Conservation (phyloP, 202 grass and related monocot genomes). For the Tripidium arundinaceum region DNA sequence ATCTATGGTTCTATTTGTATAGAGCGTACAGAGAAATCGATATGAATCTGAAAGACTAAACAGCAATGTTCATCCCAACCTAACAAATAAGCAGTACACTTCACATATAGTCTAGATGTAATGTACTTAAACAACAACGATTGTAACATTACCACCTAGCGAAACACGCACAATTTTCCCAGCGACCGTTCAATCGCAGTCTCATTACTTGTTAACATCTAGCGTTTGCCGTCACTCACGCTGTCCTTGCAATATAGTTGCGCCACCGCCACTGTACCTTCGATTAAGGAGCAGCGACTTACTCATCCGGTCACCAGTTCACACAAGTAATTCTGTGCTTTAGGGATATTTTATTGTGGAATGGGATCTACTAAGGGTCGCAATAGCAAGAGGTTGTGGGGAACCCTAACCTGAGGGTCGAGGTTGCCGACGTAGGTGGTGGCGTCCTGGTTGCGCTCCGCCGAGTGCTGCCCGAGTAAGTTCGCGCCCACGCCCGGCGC, state of each 20-base stretch:
- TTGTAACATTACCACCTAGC: background rate
- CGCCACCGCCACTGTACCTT: background rate
- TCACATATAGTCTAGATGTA: background rate
- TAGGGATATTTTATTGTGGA: background rate
- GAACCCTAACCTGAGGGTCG: slow-evolving; percentile 77
- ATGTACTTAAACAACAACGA: background rate
- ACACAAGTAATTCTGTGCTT: background rate
- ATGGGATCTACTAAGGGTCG: background rate
- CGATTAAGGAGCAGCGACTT: background rate
- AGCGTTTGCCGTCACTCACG: background rate
- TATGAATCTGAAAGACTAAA: background rate
- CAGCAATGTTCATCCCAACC: background rate
- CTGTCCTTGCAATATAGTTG: background rate
- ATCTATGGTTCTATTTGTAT: background rate
- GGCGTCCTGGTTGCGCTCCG: slow-evolving; percentile 96
- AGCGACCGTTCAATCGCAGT: background rate
- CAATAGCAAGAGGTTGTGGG: background rate
- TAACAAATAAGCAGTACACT: background rate
- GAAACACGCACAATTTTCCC: background rate
- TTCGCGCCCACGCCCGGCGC: slow-evolving; percentile 94
- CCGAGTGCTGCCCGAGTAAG: slow-evolving; percentile 89
- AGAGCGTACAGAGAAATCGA: background rate
- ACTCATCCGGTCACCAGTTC: background rate
- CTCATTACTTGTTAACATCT: background rate
- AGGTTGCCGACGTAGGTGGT: slow-evolving; percentile 98